Base-by-base conservation (phyloP, 257 asterid genomes). In the Coffea eugenioides region DNA sequence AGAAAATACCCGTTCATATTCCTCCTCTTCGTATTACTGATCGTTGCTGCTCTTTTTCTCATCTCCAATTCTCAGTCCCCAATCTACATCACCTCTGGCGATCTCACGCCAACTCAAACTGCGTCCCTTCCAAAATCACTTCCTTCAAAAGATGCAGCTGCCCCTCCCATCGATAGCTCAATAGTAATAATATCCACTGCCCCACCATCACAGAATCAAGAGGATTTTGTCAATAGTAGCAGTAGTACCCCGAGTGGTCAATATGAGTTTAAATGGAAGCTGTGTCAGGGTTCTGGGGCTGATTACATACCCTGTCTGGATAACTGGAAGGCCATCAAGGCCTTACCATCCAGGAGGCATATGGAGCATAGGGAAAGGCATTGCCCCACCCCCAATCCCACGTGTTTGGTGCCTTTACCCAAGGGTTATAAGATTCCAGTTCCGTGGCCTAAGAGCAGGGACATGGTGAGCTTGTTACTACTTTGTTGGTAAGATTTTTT, bases 291-390 rank as follows among this genome's bases (percentile, higher is more conserved):
- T 20, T 56, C 88, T 0, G 85, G 27, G 82, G 91, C 87, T 66
- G 99, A 94, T 86, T 91, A 82, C 39, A 96, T 96, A 69, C 98
- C 98, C 27, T 96, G 99, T 79, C 88, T 96, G 87, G 99, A 96
- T 81, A 96, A 96, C 71, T 75, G 78, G 90, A 74, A 82, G 57
- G 98, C 89, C 71, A 91, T 96, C 18, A 90, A 86, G 88, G 85
- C 80, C 18, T 82, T 94, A 81, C 71, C 39, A 46, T 88, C 98
- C 4, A 88, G 92, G 39, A 88, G 86, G 85, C 97, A 84, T 56
- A 91, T 87, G 95, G 95, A 96, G 91, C 99, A 94, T 45, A 85
- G 99, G 83, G 99, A 96, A 86, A 85, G 99, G 86, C 98, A 96
- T 82, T 96, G 98, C 80, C 98, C 97, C 23, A 79, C 83, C 70